Conservation (phyloP, 2,329 filamentous ascomycete genomes). For the Cyphellophora europaea region DNA sequence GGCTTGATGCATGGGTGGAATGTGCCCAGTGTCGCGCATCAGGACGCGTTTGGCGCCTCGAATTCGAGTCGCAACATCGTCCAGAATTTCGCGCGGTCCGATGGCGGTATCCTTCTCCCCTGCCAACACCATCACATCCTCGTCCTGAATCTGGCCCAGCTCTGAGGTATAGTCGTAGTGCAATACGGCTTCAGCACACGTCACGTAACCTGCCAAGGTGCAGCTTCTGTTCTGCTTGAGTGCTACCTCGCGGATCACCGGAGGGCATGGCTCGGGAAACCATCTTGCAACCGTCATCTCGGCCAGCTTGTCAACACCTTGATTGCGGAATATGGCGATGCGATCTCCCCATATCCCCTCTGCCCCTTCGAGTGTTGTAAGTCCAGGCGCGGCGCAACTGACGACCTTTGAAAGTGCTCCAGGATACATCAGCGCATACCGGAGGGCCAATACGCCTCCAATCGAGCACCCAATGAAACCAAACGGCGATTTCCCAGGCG, state of each 20-base stretch:
- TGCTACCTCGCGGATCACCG: conserved; percentile 16
- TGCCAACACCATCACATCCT: conserved; percentile 1
- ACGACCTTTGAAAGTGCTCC: conserved; percentile 1
- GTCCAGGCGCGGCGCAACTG: conserved; percentile 1
- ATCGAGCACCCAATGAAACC: conserved; percentile 5
- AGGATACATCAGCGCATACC: conserved; percentile 5
- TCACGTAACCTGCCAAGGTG: conserved; percentile 1
- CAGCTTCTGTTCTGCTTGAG: background rate
- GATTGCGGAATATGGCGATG: background rate
- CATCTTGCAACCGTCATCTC: conserved; percentile 30
- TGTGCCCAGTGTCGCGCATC: conserved; percentile 3
- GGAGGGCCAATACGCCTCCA: conserved; percentile 2
- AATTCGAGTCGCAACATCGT: background rate
- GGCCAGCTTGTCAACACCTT: conserved; percentile 14
- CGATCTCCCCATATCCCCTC: conserved; percentile 1
- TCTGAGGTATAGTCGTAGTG: conserved; percentile 4
- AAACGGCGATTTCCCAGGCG: background rate
- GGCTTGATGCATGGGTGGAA: conserved; percentile 3
- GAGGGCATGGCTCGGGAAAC: conserved; percentile 32
- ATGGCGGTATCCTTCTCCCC: conserved; percentile 3
- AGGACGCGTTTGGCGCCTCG: conserved; percentile 2
- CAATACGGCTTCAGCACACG: conserved; percentile 3
- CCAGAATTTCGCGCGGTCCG: conserved; percentile 3
- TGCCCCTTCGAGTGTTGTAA: background rate
- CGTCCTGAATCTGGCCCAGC: conserved; percentile 2